Base-by-base conservation (phyloP, 768 basidiomycete genomes). In the Piloderma croceum region DNA sequence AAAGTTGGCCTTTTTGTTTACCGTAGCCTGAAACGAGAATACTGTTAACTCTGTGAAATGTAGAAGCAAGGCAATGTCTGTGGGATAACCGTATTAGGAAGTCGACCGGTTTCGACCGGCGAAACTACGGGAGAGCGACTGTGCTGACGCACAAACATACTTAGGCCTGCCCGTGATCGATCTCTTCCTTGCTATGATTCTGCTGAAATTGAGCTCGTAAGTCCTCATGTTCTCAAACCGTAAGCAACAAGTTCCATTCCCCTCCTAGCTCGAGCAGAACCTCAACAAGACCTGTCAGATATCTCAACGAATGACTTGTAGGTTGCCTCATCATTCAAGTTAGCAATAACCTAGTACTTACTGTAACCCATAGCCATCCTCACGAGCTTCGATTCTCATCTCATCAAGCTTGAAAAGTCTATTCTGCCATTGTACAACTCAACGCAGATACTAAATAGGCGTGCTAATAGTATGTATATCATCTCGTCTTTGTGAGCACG, bases 251-350 rank as follows among this genome's bases (percentile, higher is more conserved):
- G 34, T 15, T 34, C 22, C 24, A 13, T 38, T 24, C 17, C 15
- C 19, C 10, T 12, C 21, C n/a, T 33, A 88, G 88, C 73, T 91
- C 7, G 86, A 91, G 63, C 89, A 90, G 61, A 90, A 90, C 56
- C 67, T 91, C 31, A 80, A 84, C 60, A 90, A 90, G 63, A 90
- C 88, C 0, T 76, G 76, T 17, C 86, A 86, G 53, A 83, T 88
- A 45, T 90, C 88, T 1, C 83, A 84, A 52, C 71, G 85, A 37
- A 90, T 91, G 88, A 89, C 77, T 45, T 77, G 87, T 90, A 64
- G 41, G 83, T 53, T 21, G 56, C 31, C 25, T 21, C 17, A 3
- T 7, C 37, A 39, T 25, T 24, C 31, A 21, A 19, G 9, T 18
- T 11, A 11, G 29, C 42, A 19, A 34, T n/a, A 32, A 36, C 27